phyloP scores from a whole-genome alignment of 192 early-diverging fungal genomes.

The Linnemannia zychae region DNA sequence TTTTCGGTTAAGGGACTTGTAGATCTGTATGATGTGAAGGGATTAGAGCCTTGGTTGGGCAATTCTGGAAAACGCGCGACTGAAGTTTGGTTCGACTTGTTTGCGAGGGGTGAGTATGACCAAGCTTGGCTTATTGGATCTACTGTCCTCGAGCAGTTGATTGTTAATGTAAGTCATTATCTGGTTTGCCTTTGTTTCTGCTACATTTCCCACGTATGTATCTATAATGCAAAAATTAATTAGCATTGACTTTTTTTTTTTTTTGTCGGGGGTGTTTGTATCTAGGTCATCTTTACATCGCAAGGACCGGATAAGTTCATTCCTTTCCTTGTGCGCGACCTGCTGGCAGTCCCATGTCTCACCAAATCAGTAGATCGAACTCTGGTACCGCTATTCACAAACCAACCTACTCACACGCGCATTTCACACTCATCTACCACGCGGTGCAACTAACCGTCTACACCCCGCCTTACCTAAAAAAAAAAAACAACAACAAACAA shows the following conservation, averaged over 20 bases:
- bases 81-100: conserved; percentile 37
- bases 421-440: neutral
- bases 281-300: conserved; percentile 26
- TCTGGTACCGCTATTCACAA: conserved; percentile 11
- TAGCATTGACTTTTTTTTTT: too few relatives aligned
- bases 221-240: neutral
- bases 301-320: conserved; percentile 44
- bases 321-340: conserved; percentile 35
- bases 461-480: too few relatives aligned
- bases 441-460: too few relatives aligned
- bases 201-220: too few relatives aligned
- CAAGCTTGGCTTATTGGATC: conserved; percentile 52
- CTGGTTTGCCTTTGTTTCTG: neutral
- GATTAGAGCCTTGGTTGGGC: conserved; percentile 19
- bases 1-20: neutral
- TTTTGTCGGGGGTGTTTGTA: neutral
- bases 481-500: too few relatives aligned
- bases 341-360: conserved; percentile 33
- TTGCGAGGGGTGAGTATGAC: conserved; percentile 5
- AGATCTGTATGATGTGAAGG: neutral
- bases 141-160: conserved; percentile 44
- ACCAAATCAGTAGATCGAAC: conserved; percentile 16
- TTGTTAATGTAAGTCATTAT: conserved; percentile 28
- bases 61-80: neutral
- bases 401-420: neutral